Base-by-base conservation (phyloP, 176 grass and related monocot genomes). In the Phoenix dactylifera region DNA sequence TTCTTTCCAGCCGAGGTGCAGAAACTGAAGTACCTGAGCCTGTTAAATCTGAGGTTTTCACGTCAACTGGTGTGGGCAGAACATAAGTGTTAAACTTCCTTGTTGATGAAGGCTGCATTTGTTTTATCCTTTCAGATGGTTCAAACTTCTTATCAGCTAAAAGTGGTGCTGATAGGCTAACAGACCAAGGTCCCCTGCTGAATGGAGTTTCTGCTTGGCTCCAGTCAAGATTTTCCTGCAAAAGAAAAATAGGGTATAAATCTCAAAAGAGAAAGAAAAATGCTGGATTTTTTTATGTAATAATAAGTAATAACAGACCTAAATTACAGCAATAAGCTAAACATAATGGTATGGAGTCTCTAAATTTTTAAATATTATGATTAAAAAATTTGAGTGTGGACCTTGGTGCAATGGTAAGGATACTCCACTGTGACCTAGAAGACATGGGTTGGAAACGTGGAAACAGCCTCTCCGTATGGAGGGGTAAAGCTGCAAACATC, bases 21-120 rank as follows among this genome's bases (percentile, higher is more conserved):
- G 60, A 50, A 53, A 44, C 53, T 58, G 81, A 75, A 72, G 83
- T 78, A 72, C 66, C 63, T 71, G 72, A 28, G 24, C 59, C 68
- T 60, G 55, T 61, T 62, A 76, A 79, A 70, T 68, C 26, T 51
- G 72, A 76, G 50, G 58, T 71, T 65, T 57, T 62, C 68, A 77
- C 75, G 63, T 85, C 93, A 68, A 72, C 66, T 54, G 93, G 93
- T 39, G 84, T 92, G 57, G 93, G 88, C 30, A 92, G 86, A 63
- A 81, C 87, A 61, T 98, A 98, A 26, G 87, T 82, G 72, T 97
- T 78, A 55, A 80, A 64, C 77, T 92, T 98, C 72, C 70, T 92
- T 23, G 84, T 88, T 44, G 71, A 72, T 66, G 93, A 90, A 58
- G 76, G 84, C 52, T 68, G 67, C 49, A 92, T 49, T 52, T 72